Base-by-base conservation (phyloP, 148 eudicot species). In the Camellia japonica region DNA sequence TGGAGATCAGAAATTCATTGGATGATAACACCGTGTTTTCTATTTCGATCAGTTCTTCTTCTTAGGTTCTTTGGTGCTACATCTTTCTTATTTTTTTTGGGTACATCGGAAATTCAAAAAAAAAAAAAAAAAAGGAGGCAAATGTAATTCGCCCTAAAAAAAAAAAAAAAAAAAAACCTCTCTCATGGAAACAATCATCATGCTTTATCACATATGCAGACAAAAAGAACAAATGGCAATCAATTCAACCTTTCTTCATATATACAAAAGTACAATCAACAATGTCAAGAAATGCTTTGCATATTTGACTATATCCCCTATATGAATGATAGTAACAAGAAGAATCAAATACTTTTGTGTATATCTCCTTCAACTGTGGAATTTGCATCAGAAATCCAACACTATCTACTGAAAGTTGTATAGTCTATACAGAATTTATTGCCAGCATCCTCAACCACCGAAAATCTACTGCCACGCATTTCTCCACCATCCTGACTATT, bases 351-450 rank as follows among this genome's bases (percentile, higher is more conserved):
- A 12, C 16, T 15, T 38, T 18, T 8, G 9, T 61, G 51, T 61
- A 14, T 44, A 44, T 76, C 78, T 7, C 68, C 66, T 75, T 61
- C 43, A 44, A 74, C 78, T n/a, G 56, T 62, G 6, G 14, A 76
- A 47, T 76, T 38, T 63, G 43, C 79, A 20, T 0, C 30, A 75
- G 55, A 44, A 47, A n/a, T 2, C 20, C 66, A n/a, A 5, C 18
- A 42, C 47, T 7, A 20, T 52, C 42, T 64, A 72, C 68, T 42
- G 13, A 12, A 64, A 61, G 64, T 2, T 15, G 68, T 30, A 30
- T 30, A 30, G 38, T 23, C 68, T 64, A 8, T 64, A 16, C 11
- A 20, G 55, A n/a, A 62, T 11, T n/a, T 61, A 42, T 13, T 15
- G 55, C 43, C 0, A 19, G 70, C 69, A 20, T 76, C 42, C 62